Base-by-base conservation (phyloP, 768 basidiomycete genomes). In the Cantharellus anzutake region DNA sequence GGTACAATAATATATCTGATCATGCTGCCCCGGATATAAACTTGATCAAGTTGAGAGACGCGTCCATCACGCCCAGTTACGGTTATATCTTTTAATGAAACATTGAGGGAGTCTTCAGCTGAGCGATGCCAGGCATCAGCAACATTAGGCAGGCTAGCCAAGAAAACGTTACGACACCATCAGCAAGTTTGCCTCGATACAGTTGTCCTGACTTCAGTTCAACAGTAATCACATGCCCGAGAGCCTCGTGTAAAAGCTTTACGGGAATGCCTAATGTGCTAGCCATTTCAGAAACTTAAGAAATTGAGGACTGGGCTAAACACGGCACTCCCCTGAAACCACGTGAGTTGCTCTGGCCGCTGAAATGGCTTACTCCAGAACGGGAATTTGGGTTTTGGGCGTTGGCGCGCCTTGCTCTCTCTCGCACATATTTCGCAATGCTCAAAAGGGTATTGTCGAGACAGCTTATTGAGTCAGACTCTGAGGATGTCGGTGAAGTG, bases 101-200 rank as follows among this genome's bases (percentile, higher is more conserved):
- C 92, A 73, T 98, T 98, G 51, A 98, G 76, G 66, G 96, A 96
- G 69, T 99, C 96, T 71, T 99, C 96, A 64, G 96, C 96, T 99
- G 71, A 57, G 38, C 56, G 48, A 44, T 42, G 37, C 38, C 48
- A 38, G 4, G 59, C 20, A 53, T 60, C 38, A 55, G 63, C 59
- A 60, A 20, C 58, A 51, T 35, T 16, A n/a, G 20, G 16, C 51
- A 14, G 51, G 42, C 41, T 35, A 42, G 35, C 57, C 29, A 20
- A 40, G 41, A 20, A 29, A 38, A 38, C 48, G 38, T 3, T 51
- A 35, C 48, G 42, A 67, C 64, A 91, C 96, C 96, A 77, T 99
- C 96, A 14, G 90, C 88, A 44, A 99, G 79, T 73, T 96, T 98
- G 65, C 96, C 96, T 55, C 96, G 78, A 73, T 98, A 99, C 57